Conservation (phyloP, 2,329 filamentous ascomycete genomes). For the Diaporthe sp. region DNA sequence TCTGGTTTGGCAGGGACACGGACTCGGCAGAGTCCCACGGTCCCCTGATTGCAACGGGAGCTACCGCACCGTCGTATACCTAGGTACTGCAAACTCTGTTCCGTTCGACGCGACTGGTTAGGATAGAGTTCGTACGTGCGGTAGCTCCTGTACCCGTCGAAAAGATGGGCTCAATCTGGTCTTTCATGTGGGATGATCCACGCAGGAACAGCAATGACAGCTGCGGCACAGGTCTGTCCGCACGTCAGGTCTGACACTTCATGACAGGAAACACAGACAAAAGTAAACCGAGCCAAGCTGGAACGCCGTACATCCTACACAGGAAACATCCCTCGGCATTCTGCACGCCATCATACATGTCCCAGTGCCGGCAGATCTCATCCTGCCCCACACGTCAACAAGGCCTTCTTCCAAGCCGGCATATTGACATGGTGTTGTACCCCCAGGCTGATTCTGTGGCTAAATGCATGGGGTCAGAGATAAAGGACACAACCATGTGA, state of each 20-base stretch:
- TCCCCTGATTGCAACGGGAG: constrained; percentile 21
- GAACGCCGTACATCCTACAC: background rate
- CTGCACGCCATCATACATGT: constrained; percentile 6
- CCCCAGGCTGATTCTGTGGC: constrained; percentile 8
- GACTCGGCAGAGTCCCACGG: background rate
- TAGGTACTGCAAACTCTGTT: background rate
- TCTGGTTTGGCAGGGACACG: constrained; percentile 12
- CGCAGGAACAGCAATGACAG: constrained; percentile 11
- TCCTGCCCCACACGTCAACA: background rate
- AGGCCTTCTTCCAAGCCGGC: constrained; percentile 1
- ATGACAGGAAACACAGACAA: constrained; percentile 23
- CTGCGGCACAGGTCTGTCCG: constrained; percentile 16
- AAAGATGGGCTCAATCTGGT: constrained; percentile 4
- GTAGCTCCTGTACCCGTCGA: constrained; percentile 4
- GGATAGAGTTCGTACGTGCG: constrained; percentile 21
- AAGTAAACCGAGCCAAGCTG: background rate
- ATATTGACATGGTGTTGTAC: constrained; percentile 4
- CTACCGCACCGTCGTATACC: constrained; percentile 15
- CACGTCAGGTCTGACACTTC: constrained; percentile 25
- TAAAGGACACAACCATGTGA: background rate
- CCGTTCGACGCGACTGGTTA: constrained; percentile 13
- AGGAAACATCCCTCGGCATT: constrained; percentile 5
- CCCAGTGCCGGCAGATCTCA: constrained; percentile 4
- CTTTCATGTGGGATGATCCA: constrained; percentile 15
- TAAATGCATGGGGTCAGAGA: constrained; percentile 8